phyloP scores from a whole-genome alignment of 1,139 yeast species.

The Suzukiozyma palmioleophila region DNA sequence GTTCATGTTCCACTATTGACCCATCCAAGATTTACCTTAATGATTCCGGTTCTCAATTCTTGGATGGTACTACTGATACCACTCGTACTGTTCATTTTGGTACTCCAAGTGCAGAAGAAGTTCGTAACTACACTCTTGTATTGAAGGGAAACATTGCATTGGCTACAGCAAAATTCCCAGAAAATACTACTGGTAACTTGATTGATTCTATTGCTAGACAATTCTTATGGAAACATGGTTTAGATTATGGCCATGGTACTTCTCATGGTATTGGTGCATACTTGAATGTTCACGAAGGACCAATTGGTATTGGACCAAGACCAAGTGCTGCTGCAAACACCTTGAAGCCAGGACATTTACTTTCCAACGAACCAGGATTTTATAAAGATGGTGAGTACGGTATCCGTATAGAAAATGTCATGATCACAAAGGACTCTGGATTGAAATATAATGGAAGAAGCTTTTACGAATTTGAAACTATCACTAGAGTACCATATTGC shows the following conservation, averaged over 20 bases:
- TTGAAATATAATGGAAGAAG: slow-evolving; percentile 44
- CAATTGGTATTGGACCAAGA: slow-evolving; percentile 83
- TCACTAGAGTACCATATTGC: slow-evolving; percentile 82
- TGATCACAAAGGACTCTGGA: slow-evolving; percentile 53
- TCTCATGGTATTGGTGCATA: slow-evolving; percentile 96
- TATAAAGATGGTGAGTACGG: slow-evolving; percentile 93
- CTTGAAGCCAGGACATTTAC: slow-evolving; percentile 67
- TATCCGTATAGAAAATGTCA: slow-evolving; percentile 84
- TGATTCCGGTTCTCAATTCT: slow-evolving; percentile 92
- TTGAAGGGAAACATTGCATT: slow-evolving; percentile 88
- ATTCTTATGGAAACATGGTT: slow-evolving; percentile 76
- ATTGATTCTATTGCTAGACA: slow-evolving; percentile 91
- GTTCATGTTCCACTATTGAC: slow-evolving; percentile 62
- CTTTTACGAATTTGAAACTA: slow-evolving; percentile 75
- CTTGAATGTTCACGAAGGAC: slow-evolving; percentile 95
- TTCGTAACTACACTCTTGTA: slow-evolving; percentile 77
- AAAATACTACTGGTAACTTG: slow-evolving; percentile 77
- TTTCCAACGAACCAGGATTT: slow-evolving; percentile 94
- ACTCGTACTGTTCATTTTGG: slow-evolving; percentile 89
- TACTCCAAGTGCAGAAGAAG: slow-evolving; percentile 63
- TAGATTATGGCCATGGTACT: slow-evolving; percentile 95
- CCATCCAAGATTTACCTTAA: slow-evolving; percentile 76
- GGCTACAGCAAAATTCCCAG: slow-evolving; percentile 76
- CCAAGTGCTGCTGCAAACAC: slow-evolving; percentile 41
- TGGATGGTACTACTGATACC: slow-evolving; percentile 95